Conservation (phyloP, 2,329 filamentous ascomycete species). For the Chalaropsis ovoidea region DNA sequence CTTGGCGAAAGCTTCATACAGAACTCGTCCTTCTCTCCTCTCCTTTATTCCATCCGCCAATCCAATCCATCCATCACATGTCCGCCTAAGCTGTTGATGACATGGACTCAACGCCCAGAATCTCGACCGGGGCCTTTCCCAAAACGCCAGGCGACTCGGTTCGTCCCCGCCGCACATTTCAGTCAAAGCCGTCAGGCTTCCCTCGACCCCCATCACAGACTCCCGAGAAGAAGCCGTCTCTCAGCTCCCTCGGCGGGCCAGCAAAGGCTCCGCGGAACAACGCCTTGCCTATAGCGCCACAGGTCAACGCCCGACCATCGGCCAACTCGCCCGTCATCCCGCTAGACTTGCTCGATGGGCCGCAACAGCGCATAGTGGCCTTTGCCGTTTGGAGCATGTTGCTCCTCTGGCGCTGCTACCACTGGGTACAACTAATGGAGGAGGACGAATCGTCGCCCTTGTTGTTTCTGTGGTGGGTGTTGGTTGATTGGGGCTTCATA, state of each 20-base stretch:
- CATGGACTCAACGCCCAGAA: slow-evolving; percentile 25
- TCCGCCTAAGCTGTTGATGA: slow-evolving; percentile 12
- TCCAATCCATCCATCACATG: slow-evolving; percentile 18
- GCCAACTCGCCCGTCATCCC: slow-evolving; percentile 60
- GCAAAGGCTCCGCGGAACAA: slow-evolving; percentile 26
- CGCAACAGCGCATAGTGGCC: slow-evolving; percentile 81
- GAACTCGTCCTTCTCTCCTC: neutral
- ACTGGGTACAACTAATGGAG: slow-evolving; percentile 68
- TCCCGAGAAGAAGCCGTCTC: slow-evolving; percentile 11
- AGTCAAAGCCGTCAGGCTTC: slow-evolving; percentile 19
- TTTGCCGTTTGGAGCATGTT: slow-evolving; percentile 67
- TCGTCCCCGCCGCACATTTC: slow-evolving; percentile 23
- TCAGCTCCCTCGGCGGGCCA: neutral
- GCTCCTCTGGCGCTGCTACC: slow-evolving; percentile 74
- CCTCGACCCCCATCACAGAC: slow-evolving; percentile 18
- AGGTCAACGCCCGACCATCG: slow-evolving; percentile 29
- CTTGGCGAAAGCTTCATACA: neutral
- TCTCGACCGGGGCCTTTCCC: slow-evolving; percentile 24
- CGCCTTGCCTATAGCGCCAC: slow-evolving; percentile 41
- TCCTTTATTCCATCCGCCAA: neutral
- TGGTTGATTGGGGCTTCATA: slow-evolving; percentile 75
- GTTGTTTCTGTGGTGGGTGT: slow-evolving; percentile 88
- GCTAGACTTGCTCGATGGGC: slow-evolving; percentile 71
- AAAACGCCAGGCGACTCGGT: slow-evolving; percentile 23
- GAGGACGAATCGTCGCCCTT: slow-evolving; percentile 80